Evolutionary conservation across 169 alveolate genomes (phyloP), one percentile per base, ranked within the genome.

Genomic region (Babesia bovis): DNA sequence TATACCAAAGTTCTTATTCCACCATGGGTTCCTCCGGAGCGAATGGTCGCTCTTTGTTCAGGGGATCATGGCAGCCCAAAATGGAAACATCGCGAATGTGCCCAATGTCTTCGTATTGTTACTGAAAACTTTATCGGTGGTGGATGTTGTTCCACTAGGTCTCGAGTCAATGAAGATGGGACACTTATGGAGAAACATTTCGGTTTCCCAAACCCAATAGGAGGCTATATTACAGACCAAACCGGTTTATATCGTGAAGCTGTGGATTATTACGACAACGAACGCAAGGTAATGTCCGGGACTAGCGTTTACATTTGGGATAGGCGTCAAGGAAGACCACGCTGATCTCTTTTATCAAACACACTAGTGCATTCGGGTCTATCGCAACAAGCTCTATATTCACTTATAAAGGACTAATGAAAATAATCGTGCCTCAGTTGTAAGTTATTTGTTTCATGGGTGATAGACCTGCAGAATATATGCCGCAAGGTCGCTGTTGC

Each of bases 11-110:
- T 38, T n/a, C 2, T 49, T 15, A 25, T 76, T 7, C 69, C 85
- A 19, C 82, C 82, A 57, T 76, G 85, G 85, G 6, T 13, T 33
- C 85, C 85, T 25, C 66, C 85, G 53, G 85, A 76, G 63, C 59
- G 85, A 26, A 35, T 76, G 65, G 61, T 76, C 1, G 50, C 82
- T 12, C 73, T 76, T 35, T 76, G 85, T 55, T 10, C 45, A 10
- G 32, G 50, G 21, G 21, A 25, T 25, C 65, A 53, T 3, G 44
- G 52, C 10, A 38, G 45, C 45, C n/a, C n/a, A n/a, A n/a, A n/a
- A n/a, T n/a, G n/a, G n/a, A n/a, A n/a, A n/a, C n/a, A n/a, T n/a
- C n/a, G n/a, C n/a, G 23, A 13, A 28, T 59, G 74, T 35, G 30
- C 21, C 25, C 23, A 30, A n/a, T 69, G 87, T 58, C 33, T 19